A percentile compares a stretch with the other conserved stretches of the same genome.
These are phyloP conservation scores for Spinacia oleracea DNA, from an alignment of 179 eudicot genomes.

Conservation along the genomic window DNA sequence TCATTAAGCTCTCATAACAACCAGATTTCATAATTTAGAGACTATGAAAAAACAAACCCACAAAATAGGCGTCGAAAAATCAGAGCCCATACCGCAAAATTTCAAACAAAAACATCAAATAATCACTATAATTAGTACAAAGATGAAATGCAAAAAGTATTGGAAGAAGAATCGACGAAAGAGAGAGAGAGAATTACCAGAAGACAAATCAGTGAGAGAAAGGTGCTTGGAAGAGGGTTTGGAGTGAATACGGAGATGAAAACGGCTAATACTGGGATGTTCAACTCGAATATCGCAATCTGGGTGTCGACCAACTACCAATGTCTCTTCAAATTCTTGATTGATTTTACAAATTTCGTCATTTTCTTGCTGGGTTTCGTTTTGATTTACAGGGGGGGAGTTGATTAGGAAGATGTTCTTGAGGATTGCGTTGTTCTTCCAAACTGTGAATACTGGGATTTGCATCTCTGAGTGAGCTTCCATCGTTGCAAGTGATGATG, in stretches of 20 bases:
- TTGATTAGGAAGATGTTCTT: constrained; percentile 80
- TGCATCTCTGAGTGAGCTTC: constrained; percentile 42
- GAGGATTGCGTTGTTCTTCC: constrained; percentile 68
- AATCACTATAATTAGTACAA: background rate
- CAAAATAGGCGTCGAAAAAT: background rate
- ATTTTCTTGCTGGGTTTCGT: background rate
- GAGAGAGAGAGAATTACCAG: constrained; percentile 44
- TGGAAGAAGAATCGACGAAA: too few relatives aligned
- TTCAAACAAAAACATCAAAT: background rate
- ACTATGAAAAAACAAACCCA: constrained; percentile 1
- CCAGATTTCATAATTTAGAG: background rate
- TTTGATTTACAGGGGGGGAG: constrained; percentile 32
- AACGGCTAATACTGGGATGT: constrained; percentile 93
- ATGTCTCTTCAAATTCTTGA: constrained; percentile 47
- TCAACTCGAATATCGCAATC: constrained; percentile 73
- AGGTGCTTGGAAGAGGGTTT: constrained; percentile 46
- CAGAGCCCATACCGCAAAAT: background rate
- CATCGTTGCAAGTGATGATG: constrained; percentile 12
- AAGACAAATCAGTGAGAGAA: constrained; percentile 61
- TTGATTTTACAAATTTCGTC: constrained; percentile 2
- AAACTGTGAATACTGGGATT: constrained; percentile 79
- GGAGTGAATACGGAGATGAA: constrained; percentile 74
- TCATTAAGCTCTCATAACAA: background rate
- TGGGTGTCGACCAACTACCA: constrained; percentile 79
- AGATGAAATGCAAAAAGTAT: background rate